A percentile compares a stretch with the other conserved stretches of the same genome.
These are phyloP conservation scores for Ophiostoma ips DNA, from an alignment of 2,329 filamentous ascomycete species.

Conservation along the genomic window DNA sequence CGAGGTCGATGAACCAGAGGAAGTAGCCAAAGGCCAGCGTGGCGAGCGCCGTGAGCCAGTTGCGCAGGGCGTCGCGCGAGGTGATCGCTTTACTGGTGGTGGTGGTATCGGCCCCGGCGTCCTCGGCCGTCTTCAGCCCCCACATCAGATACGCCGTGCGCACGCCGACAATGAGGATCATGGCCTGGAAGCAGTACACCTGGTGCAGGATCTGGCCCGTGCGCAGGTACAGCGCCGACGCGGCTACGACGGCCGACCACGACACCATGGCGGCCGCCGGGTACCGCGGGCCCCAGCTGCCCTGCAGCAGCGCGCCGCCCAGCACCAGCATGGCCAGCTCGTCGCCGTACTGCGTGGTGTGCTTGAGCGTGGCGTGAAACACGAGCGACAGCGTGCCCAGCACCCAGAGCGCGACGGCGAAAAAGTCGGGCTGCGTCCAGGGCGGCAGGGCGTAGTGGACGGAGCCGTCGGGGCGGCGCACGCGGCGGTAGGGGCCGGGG, in stretches of 20 bases:
- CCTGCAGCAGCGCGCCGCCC: constrained; percentile 36
- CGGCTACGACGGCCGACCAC: constrained; percentile 25
- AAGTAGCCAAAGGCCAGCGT: constrained; percentile 26
- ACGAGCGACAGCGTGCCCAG: constrained; percentile 29
- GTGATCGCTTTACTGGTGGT: not conserved
- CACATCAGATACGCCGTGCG: constrained; percentile 23
- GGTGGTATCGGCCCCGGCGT: not conserved
- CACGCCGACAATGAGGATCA: constrained; percentile 21
- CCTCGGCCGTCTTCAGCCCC: constrained; percentile 10
- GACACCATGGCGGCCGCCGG: constrained; percentile 26
- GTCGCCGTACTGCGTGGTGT: constrained; percentile 32
- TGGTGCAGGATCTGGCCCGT: constrained; percentile 31
- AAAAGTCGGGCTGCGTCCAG: constrained; percentile 23
- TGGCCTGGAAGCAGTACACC: constrained; percentile 23
- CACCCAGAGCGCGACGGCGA: constrained; percentile 26
- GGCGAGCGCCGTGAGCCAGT: not conserved
- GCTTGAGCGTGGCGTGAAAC: constrained; percentile 32
- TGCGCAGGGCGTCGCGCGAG: not conserved
- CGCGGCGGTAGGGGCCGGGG: constrained; percentile 15
- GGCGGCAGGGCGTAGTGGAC: not conserved
- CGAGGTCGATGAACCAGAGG: constrained; percentile 44
- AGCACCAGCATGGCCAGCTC: constrained; percentile 46
- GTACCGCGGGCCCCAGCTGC: constrained; percentile 28
- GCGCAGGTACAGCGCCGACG: constrained; percentile 29
- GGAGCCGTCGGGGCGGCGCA: not conserved